Percentiles rank a stretch among this genome's conserved stretches.
phyloP scores from a whole-genome alignment of 148 eudicot genomes.

The Rhododendron williamsianum region DNA sequence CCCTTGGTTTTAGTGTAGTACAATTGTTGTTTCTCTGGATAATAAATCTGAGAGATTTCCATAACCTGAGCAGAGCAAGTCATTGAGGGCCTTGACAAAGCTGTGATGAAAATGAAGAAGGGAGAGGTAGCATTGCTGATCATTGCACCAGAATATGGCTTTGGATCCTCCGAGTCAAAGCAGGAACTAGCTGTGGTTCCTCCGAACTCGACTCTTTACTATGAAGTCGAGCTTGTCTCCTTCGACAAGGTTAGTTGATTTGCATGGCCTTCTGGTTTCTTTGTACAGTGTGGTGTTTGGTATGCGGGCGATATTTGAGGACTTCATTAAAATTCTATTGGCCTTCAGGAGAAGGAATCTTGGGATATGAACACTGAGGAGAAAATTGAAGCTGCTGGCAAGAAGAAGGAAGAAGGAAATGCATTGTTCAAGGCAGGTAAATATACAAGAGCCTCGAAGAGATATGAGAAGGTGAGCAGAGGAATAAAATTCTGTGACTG shows the following conservation, averaged over 20 bases:
- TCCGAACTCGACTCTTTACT: conserved; percentile 65
- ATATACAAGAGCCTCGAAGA: conserved; percentile 73
- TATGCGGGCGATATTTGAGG: neutral
- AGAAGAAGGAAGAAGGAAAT: conserved; percentile 95
- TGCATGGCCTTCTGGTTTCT: neutral
- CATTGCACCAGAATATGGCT: conserved; percentile 81
- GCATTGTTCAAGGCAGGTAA: conserved; percentile 73
- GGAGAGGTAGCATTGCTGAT: conserved; percentile 68
- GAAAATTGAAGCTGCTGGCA: conserved; percentile 87
- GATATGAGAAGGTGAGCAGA: conserved; percentile 78
- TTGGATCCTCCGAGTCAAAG: conserved; percentile 67
- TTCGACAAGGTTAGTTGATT: conserved; percentile 62
- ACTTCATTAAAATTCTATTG: neutral
- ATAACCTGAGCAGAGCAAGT: conserved; percentile 70
- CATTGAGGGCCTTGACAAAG: conserved; percentile 75
- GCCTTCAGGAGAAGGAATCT: conserved; percentile 85
- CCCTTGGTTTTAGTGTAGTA: neutral
- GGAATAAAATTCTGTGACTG: neutral
- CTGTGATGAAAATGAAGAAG: conserved; percentile 83
- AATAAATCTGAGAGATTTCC: neutral
- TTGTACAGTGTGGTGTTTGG: neutral
- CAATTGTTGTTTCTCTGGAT: neutral
- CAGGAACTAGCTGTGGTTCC: conserved; percentile 86
- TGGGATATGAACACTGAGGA: conserved; percentile 92
- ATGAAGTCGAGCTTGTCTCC: conserved; percentile 74